These are phyloP conservation scores for Hibiscus tridactylites DNA, from an alignment of 345 rosid genomes.

Conservation along the genomic window DNA sequence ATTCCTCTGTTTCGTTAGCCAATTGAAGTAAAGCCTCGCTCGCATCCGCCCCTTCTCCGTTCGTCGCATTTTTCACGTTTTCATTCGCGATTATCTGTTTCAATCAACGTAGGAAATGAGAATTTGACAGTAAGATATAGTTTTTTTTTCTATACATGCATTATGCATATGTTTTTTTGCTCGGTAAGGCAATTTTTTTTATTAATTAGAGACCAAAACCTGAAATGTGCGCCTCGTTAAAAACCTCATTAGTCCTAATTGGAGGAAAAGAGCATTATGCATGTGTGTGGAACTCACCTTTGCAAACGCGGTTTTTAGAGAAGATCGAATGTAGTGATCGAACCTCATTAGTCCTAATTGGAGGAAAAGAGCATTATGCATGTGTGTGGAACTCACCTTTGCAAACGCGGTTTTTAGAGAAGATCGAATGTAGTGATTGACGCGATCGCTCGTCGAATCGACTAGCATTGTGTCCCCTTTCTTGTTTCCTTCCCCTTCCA, in stretches of 20 bases:
- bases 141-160: too few species aligned
- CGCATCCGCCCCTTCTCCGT: not conserved
- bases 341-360: not conserved
- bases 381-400: conserved; percentile 32
- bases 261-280: not conserved
- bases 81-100: not conserved
- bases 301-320: conserved; percentile 58
- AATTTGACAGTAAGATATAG: not conserved
- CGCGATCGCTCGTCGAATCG: conserved; percentile 49
- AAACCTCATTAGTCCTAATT: too few species aligned
- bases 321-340: conserved; percentile 65
- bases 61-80: not conserved
- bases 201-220: too few species aligned
- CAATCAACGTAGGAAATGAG: not conserved
- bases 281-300: conserved; percentile 34
- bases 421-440: conserved; percentile 63
- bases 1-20: not conserved
- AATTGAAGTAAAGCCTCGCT: not conserved
- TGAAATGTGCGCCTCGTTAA: too few species aligned
- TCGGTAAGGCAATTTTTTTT: too few species aligned
- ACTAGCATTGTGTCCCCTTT: conserved; percentile 38
- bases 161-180: too few species aligned
- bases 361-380: not conserved
- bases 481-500: conserved; percentile 33
- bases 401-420: conserved; percentile 63